These are phyloP conservation scores for Zygnema cylindricum DNA, from an alignment of 139 green algal species.

Conservation along the genomic window DNA sequence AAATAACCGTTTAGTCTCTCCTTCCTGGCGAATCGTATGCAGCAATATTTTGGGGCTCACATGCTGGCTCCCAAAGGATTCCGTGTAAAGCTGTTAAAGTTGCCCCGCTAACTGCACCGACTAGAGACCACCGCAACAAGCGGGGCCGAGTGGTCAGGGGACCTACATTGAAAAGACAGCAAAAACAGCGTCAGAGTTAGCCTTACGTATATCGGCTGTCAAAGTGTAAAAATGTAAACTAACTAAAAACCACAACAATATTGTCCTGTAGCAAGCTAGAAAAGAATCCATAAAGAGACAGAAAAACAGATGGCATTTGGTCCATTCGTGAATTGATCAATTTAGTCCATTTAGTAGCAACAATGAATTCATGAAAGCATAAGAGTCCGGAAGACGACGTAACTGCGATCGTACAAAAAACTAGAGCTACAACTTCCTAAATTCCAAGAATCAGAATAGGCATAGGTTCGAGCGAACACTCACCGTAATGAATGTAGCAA, in stretches of 20 bases:
- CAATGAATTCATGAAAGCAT: too few species aligned
- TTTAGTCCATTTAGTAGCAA: too few species aligned
- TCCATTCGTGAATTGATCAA: neutral
- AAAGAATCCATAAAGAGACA: neutral
- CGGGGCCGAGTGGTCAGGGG: neutral
- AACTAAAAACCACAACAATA: neutral
- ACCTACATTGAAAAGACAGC: too few species aligned
- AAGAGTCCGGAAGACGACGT: too few species aligned
- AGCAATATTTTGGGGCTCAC: slow-evolving; percentile 22
- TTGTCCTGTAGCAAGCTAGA: neutral
- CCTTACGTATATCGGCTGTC: too few species aligned
- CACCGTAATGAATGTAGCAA: slow-evolving; percentile 30
- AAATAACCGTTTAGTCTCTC: neutral
- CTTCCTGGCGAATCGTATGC: slow-evolving; percentile 4
- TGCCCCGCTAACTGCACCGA: neutral
- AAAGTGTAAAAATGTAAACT: neutral
- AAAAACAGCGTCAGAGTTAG: too few species aligned
- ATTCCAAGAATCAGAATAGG: too few species aligned
- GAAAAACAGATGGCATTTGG: neutral
- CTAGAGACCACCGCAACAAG: neutral
- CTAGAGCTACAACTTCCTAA: too few species aligned
- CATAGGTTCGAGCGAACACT: too few species aligned
- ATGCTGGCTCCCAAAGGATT: slow-evolving; percentile 25
- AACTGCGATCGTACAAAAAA: too few species aligned
- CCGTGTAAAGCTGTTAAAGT: neutral